Evolutionary conservation across 345 rosid species (phyloP).

Genomic region (Hibiscus tridactylites): DNA sequence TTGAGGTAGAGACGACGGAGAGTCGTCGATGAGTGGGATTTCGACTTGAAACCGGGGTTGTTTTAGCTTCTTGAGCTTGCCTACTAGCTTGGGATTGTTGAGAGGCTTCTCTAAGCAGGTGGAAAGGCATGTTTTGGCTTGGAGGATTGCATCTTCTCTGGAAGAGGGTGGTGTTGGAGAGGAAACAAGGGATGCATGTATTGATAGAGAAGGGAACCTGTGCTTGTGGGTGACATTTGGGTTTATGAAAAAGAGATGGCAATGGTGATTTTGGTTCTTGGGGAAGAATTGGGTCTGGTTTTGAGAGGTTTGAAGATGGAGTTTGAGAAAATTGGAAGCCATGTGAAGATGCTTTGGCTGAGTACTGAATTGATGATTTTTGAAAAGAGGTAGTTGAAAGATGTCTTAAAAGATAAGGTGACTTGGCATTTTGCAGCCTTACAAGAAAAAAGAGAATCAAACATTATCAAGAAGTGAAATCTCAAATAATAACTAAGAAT

Average conservation of each 20-base stretch:
- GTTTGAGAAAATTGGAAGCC: conserved; percentile 32
- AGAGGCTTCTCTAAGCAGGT: conserved; percentile 62
- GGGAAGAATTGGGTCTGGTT: conserved; percentile 8
- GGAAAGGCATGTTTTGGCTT: conserved; percentile 71
- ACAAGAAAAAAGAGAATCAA: background rate
- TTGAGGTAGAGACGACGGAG: conserved; percentile 47
- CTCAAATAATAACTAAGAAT: background rate
- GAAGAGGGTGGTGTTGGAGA: conserved; percentile 50
- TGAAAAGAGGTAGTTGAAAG: background rate
- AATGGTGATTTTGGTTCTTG: background rate
- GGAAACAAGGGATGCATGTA: conserved; percentile 32
- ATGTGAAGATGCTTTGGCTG: conserved; percentile 2
- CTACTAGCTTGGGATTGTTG: conserved; percentile 62
- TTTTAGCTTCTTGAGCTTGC: conserved; percentile 62
- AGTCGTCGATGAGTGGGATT: conserved; percentile 61
- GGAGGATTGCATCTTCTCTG: conserved; percentile 75
- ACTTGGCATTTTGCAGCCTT: background rate
- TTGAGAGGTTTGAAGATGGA: conserved; percentile 21
- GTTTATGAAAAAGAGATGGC: conserved; percentile 8
- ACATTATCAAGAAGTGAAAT: background rate
- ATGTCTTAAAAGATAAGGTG: background rate
- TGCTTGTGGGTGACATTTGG: conserved; percentile 14
- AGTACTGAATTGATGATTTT: background rate
- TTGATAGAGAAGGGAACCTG: conserved; percentile 18
- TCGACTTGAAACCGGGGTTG: conserved; percentile 74